These are phyloP conservation scores for Aureobasidium lini DNA, from an alignment of 2,329 filamentous ascomycete species.

Conservation along the genomic window DNA sequence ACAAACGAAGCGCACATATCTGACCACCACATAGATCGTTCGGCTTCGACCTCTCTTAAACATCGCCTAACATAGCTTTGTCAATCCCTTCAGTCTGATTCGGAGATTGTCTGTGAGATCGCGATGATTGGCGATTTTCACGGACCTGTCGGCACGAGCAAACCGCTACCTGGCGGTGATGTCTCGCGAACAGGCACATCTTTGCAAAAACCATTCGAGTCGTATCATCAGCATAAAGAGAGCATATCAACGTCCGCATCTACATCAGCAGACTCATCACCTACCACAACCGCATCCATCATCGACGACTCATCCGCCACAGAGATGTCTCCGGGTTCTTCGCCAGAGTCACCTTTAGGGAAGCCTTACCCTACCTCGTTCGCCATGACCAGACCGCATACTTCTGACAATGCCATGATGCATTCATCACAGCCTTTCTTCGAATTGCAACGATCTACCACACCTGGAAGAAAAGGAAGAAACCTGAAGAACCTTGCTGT, in stretches of 20 bases:
- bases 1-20: background rate
- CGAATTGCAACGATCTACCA: conserved; percentile 40
- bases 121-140: conserved; percentile 1
- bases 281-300: conserved; percentile 87
- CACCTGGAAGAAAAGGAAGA: conserved; percentile 59
- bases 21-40: background rate
- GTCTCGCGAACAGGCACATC: background rate
- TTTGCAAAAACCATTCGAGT: conserved; percentile 1
- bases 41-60: background rate
- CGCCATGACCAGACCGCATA: conserved; percentile 46
- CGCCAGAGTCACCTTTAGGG: conserved; percentile 79
- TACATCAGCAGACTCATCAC: conserved; percentile 87
- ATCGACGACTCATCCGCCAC: conserved; percentile 86
- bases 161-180: conserved; percentile 10
- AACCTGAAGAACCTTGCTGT: conserved; percentile 82
- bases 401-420: conserved; percentile 36
- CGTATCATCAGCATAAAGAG: conserved; percentile 59
- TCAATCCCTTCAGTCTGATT: background rate
- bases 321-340: conserved; percentile 84
- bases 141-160: conserved; percentile 7
- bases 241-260: conserved; percentile 72
- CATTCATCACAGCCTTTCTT: conserved; percentile 52
- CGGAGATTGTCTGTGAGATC: background rate
- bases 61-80: background rate
- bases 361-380: conserved; percentile 65